Conservation (phyloP, 2,329 filamentous ascomycete genomes). For the Fusarium sp. region DNA sequence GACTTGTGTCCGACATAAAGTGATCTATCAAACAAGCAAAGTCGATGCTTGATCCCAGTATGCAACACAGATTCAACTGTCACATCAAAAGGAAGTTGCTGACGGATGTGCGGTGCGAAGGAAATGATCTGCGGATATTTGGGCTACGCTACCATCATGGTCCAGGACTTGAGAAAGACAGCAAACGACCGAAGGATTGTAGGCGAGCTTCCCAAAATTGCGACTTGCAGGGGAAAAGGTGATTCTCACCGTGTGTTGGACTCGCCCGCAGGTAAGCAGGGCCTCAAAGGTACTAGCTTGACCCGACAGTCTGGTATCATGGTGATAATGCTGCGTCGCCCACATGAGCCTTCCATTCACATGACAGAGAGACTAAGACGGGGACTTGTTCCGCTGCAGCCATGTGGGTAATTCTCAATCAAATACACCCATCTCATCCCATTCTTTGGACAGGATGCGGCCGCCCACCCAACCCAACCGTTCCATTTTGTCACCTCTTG, state of each 20-base stretch:
- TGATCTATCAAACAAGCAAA: slow-evolving; percentile 31
- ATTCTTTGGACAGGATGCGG: slow-evolving; percentile 2
- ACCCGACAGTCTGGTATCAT: slow-evolving; percentile 47
- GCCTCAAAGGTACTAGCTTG: slow-evolving; percentile 20
- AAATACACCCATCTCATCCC: background rate
- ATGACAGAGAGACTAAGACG: slow-evolving; percentile 43
- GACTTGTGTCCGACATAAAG: slow-evolving; percentile 8
- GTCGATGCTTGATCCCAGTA: slow-evolving; percentile 28
- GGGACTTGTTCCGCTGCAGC: slow-evolving; percentile 38
- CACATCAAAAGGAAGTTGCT: slow-evolving; percentile 7
- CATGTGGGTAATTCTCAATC: slow-evolving; percentile 18
- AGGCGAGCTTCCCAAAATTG: slow-evolving; percentile 21
- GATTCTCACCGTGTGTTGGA: slow-evolving; percentile 28
- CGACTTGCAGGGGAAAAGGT: slow-evolving; percentile 27
- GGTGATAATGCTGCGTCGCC: slow-evolving; percentile 31
- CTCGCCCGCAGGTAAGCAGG: slow-evolving; percentile 18
- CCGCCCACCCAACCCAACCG: slow-evolving; percentile 12
- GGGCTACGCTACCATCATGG: slow-evolving; percentile 16
- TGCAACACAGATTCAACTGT: slow-evolving; percentile 12
- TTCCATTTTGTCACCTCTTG: slow-evolving; percentile 8
- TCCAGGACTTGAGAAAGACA: slow-evolving; percentile 14
- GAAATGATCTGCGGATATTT: slow-evolving; percentile 8
- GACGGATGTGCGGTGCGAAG: slow-evolving; percentile 14
- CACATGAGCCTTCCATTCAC: slow-evolving; percentile 46
- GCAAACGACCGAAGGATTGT: slow-evolving; percentile 16